phyloP scores from a whole-genome alignment of 2,329 filamentous ascomycete genomes.

The Lasiodiplodia citricola region DNA sequence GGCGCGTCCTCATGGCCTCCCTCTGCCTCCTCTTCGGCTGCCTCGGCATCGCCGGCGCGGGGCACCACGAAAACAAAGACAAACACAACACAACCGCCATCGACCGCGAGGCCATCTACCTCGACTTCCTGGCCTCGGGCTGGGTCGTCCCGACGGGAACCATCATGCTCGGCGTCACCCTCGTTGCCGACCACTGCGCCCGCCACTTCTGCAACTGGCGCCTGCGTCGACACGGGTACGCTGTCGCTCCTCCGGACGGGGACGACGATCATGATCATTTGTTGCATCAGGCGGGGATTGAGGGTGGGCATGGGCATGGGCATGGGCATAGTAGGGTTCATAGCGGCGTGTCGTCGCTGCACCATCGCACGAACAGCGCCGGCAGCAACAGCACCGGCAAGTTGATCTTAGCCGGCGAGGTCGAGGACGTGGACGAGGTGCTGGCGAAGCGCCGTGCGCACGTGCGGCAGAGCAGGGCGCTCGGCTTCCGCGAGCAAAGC shows the following conservation, averaged over 20 bases:
- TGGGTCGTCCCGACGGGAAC: constrained; percentile 43
- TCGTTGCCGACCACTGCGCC: constrained; percentile 39
- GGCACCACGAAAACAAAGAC: too few species aligned
- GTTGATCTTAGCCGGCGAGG: background rate
- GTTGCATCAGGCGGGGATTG: too few species aligned
- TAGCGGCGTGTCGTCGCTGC: background rate
- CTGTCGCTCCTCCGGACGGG: background rate
- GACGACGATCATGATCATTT: background rate
- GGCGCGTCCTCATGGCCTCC: constrained; percentile 36
- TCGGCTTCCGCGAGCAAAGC: background rate
- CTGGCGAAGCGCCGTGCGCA: background rate
- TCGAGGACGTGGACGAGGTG: constrained; percentile 31
- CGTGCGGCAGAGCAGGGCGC: background rate
- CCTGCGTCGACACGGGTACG: constrained; percentile 29
- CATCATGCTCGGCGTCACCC: constrained; percentile 41
- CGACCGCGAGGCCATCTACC: constrained; percentile 26
- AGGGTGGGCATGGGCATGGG: too few species aligned
- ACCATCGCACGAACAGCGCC: background rate
- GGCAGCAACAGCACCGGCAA: background rate
- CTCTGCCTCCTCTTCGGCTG: constrained; percentile 41
- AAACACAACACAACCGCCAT: too few species aligned
- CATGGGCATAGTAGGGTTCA: background rate
- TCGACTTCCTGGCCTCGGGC: constrained; percentile 39
- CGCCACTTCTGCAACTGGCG: constrained; percentile 39
- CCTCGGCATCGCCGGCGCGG: constrained; percentile 31